Percentiles rank a stretch among this genome's conserved stretches.
Evolutionary conservation across 345 rosid genomes (phyloP).

Genomic region (Eucalyptus shirleyi): DNA sequence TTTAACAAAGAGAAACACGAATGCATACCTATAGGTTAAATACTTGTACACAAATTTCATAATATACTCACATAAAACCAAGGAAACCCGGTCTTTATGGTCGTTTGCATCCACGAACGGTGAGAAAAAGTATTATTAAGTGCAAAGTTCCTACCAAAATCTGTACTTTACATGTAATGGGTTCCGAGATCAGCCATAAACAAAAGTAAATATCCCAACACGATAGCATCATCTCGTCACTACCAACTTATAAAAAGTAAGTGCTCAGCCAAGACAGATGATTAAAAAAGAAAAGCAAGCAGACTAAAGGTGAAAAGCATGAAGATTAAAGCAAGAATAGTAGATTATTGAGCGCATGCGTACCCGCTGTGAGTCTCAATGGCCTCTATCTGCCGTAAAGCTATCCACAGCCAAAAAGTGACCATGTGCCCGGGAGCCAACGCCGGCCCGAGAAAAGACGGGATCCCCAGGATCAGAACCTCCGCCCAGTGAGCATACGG

Average conservation of each 20-base stretch:
- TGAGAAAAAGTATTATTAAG: not conserved
- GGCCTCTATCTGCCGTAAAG: conserved; percentile 82
- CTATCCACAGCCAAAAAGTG: conserved; percentile 92
- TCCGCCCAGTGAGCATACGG: conserved; percentile 97
- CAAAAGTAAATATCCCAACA: conserved; percentile 3
- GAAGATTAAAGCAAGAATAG: not conserved
- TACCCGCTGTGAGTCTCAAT: conserved; percentile 98
- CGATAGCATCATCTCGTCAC: conserved; percentile 16
- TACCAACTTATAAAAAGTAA: conserved; percentile 18
- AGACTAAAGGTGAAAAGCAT: not conserved
- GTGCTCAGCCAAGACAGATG: not conserved
- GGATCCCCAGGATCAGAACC: conserved; percentile 77
- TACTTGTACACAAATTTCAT: not conserved
- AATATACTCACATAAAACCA: not conserved
- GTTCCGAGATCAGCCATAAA: not conserved
- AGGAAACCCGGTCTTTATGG: not conserved
- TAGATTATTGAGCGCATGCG: conserved; percentile 17
- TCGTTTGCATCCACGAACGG: not conserved
- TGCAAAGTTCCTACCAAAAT: not conserved
- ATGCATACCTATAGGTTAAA: not conserved
- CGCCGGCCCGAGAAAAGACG: conserved; percentile 91
- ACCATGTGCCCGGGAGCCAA: conserved; percentile 92
- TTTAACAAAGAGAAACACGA: not conserved
- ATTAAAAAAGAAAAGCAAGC: not conserved
- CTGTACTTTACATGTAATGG: not conserved